Evolutionary conservation across 2,329 filamentous ascomycete species (phyloP).

Genomic region (Epichloe typhina): DNA sequence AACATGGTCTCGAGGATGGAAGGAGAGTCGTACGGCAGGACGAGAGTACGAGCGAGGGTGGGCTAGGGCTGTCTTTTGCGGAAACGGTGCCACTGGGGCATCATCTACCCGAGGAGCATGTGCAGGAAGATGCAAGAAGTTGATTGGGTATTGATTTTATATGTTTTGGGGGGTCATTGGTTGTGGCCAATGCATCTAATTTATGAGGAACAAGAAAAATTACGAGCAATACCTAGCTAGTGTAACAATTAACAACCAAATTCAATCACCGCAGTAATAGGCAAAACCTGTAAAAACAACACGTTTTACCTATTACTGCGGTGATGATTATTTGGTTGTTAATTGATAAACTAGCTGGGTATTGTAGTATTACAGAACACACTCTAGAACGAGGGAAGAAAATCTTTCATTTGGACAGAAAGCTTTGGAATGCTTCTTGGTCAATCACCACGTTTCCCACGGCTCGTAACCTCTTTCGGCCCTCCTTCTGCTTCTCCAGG

Average conservation of each 20-base stretch:
- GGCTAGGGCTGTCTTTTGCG: conserved; percentile 22
- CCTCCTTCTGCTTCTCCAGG: conserved; percentile 93
- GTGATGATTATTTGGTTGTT: no score
- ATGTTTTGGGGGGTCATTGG: no score
- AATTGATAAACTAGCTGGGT: background rate
- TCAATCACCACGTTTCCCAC: conserved; percentile 94
- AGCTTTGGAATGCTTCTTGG: conserved; percentile 87
- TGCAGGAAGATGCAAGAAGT: background rate
- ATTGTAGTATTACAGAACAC: background rate
- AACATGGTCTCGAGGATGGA: conserved; percentile 11
- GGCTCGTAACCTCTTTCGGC: conserved; percentile 71
- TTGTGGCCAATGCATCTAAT: no score
- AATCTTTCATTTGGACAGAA: conserved; percentile 57
- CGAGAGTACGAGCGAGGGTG: conserved; percentile 23
- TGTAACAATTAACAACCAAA: no score
- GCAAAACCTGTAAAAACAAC: no score
- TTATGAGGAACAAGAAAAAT: no score
- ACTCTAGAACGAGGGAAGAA: background rate
- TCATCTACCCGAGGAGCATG: background rate
- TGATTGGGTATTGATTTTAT: background rate
- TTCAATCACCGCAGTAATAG: no score
- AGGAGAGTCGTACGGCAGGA: conserved; percentile 29
- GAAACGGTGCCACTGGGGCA: conserved; percentile 24
- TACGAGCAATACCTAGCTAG: no score
- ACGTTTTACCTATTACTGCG: no score